phyloP scores from a whole-genome alignment of 495 filamentous ascomycete genomes.

The Neurospora sublineolata region DNA sequence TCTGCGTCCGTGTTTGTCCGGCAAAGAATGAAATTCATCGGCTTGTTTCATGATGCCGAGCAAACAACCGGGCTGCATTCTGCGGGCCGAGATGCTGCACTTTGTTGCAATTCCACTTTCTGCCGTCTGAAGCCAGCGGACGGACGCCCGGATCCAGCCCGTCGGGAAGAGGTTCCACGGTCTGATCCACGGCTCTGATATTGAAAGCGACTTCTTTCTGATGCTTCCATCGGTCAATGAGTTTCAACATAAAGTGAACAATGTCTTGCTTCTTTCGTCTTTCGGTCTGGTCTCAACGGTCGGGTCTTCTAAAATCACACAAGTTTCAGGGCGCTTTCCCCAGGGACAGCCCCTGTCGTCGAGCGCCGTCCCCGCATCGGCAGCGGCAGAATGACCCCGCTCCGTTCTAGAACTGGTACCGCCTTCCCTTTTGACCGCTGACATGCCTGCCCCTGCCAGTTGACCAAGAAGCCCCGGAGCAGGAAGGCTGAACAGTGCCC shows the following conservation, averaged over 20 bases:
- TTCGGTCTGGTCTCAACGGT: not conserved
- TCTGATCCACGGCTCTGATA: not conserved
- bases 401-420: not conserved
- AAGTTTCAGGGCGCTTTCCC: not conserved
- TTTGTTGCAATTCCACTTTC: not conserved
- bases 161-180: not conserved
- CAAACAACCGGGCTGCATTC: not conserved
- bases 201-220: not conserved
- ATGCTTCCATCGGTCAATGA: not conserved
- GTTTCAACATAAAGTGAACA: not conserved
- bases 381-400: not conserved
- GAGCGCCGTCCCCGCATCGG: not conserved
- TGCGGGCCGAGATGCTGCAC: not conserved
- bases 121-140: not conserved
- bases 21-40: not conserved
- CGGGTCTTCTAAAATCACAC: not conserved
- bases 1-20: not conserved
- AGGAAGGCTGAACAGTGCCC: not conserved
- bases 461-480: not conserved
- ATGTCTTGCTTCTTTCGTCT: not conserved
- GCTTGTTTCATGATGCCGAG: not conserved
- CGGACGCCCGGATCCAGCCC: not conserved
- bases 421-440: not conserved
- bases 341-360: not conserved
- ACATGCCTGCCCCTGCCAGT: not conserved